Percentiles rank a stretch among this genome's conserved stretches.
Evolutionary conservation across 768 basidiomycete genomes (phyloP).

Genomic region (Suillus subaureus): DNA sequence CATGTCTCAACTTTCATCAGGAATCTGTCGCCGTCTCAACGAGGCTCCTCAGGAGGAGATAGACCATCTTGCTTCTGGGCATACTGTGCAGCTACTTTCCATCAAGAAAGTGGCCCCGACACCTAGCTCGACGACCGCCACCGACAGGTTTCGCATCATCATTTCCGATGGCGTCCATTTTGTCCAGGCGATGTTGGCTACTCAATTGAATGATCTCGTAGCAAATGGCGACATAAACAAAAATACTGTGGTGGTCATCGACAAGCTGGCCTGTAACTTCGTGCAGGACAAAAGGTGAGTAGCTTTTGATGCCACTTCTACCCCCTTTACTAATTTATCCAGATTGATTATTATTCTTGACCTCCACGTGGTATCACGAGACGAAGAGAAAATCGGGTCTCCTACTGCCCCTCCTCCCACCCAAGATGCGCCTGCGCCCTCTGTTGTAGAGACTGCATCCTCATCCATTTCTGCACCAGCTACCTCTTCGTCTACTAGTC

Average conservation of each 20-base stretch:
- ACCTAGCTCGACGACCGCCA: conserved; percentile 32
- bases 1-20: conserved; percentile 59
- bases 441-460: conserved; percentile 28
- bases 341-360: conserved; percentile 85
- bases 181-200: conserved; percentile 93
- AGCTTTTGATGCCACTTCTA: conserved; percentile 1
- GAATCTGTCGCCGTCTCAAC: conserved; percentile 55
- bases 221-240: conserved; percentile 63
- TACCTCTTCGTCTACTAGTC: conserved; percentile 23
- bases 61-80: conserved; percentile 33
- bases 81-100: conserved; percentile 78
- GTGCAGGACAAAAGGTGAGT: conserved; percentile 83
- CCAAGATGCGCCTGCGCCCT: conserved; percentile 28
- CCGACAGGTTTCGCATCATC: conserved; percentile 77
- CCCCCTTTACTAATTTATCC: conserved; percentile 12
- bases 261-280: conserved; percentile 78
- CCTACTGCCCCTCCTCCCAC: conserved; percentile 45
- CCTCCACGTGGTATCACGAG: conserved; percentile 55
- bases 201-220: conserved; percentile 80
- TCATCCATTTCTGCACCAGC: conserved; percentile 33
- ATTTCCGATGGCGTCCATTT: conserved; percentile 88
- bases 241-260: conserved; percentile 68
- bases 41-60: conserved; percentile 36
- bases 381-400: conserved; percentile 75
- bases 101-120: conserved; percentile 69